Conservation (phyloP, 108 stramenopile species). For the Fistulifera solaris region DNA sequence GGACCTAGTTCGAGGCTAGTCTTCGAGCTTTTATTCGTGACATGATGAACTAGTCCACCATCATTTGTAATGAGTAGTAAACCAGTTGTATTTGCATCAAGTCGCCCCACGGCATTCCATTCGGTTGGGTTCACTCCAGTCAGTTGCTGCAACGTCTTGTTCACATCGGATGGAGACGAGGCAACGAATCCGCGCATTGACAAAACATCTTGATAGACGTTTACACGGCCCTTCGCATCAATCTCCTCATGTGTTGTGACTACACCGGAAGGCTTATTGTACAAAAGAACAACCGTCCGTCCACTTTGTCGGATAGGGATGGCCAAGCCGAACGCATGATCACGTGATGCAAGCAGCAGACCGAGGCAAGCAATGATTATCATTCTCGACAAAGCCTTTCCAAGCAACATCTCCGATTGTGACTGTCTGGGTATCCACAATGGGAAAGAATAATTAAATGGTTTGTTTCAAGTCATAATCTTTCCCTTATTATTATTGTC, state of each 20-base stretch:
- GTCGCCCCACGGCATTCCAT: constrained; percentile 51
- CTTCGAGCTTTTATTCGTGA: constrained; percentile 44
- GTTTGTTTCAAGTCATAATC: too few species aligned
- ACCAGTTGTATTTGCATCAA: constrained; percentile 68
- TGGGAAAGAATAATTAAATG: too few species aligned
- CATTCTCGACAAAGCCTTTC: too few species aligned
- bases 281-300: constrained; percentile 50
- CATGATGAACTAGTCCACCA: constrained; percentile 54
- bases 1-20: neutral
- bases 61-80: constrained; percentile 59
- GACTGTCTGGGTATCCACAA: too few species aligned
- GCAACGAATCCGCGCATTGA: constrained; percentile 30
- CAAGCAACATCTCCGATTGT: too few species aligned
- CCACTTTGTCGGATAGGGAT: constrained; percentile 3
- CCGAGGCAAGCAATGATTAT: too few species aligned
- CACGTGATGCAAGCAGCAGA: too few species aligned
- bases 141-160: too few species aligned
- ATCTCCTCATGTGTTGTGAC: constrained; percentile 53
- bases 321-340: too few species aligned
- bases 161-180: too few species aligned
- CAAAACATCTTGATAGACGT: constrained; percentile 52
- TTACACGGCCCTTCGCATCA: constrained; percentile 20
- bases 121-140: constrained; percentile 14
- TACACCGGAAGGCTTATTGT: constrained; percentile 52
- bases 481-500: too few species aligned